phyloP scores from a whole-genome alignment of 495 filamentous ascomycete genomes.

The Annulohypoxylon stygium region DNA sequence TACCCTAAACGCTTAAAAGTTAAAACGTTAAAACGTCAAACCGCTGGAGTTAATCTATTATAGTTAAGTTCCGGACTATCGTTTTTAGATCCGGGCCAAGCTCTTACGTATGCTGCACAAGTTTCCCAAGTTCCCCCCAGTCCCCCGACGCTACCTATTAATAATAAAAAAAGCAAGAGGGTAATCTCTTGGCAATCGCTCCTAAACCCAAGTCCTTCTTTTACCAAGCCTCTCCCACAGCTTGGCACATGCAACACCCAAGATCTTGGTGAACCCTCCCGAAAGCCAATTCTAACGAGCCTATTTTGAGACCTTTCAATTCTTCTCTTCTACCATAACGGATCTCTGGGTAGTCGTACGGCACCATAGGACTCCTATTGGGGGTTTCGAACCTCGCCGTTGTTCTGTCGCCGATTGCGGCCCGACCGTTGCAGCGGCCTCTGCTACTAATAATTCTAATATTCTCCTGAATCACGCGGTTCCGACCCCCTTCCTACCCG shows the following conservation, averaged over 20 bases:
- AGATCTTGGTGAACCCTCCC: slow-evolving; percentile 49
- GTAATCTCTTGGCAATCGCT: slow-evolving; percentile 52
- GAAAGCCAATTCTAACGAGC: slow-evolving; percentile 42
- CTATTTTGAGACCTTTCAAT: slow-evolving; percentile 24
- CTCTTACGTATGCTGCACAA: slow-evolving; percentile 18
- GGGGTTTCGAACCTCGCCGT: slow-evolving; percentile 29
- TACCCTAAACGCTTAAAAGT: neutral
- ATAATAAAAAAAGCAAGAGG: slow-evolving; percentile 46
- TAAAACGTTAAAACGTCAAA: neutral
- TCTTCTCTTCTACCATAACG: slow-evolving; percentile 28
- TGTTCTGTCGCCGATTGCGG: slow-evolving; percentile 22
- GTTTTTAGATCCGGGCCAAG: slow-evolving; percentile 1
- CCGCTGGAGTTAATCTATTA: neutral
- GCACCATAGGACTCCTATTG: slow-evolving; percentile 35
- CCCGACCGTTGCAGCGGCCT: slow-evolving; percentile 21
- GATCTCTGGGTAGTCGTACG: slow-evolving; percentile 35
- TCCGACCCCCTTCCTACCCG: neutral
- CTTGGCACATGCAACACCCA: slow-evolving; percentile 55
- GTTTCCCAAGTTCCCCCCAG: too few species aligned
- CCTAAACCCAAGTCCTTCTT: slow-evolving; percentile 47
- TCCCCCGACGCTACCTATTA: slow-evolving; percentile 29
- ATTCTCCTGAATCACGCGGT: slow-evolving; percentile 22
- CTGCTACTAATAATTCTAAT: neutral
- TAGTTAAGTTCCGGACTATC: slow-evolving; percentile 3
- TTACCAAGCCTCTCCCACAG: slow-evolving; percentile 52